Evolutionary conservation across 306 rosid species (phyloP).

Genomic region (Albizia julibrissin): DNA sequence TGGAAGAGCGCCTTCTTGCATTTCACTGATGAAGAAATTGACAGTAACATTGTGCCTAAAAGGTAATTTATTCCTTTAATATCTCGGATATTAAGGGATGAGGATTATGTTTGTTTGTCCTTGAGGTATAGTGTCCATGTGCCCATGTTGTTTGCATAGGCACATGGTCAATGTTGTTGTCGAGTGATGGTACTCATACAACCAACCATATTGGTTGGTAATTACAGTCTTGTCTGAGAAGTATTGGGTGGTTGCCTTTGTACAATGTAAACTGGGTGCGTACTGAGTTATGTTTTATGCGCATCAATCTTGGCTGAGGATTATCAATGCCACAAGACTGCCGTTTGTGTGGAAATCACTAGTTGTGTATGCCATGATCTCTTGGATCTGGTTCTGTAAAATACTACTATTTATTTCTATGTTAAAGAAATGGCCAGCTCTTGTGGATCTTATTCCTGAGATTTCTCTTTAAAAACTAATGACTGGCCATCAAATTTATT

Average conservation of each 20-base stretch:
- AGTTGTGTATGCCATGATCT: neutral
- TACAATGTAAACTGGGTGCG: neutral
- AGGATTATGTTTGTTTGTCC: constrained; percentile 37
- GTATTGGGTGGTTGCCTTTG: neutral
- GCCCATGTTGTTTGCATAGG: constrained; percentile 9
- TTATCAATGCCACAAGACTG: constrained; percentile 14
- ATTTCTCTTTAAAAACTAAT: neutral
- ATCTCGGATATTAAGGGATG: constrained; percentile 61
- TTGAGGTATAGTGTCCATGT: constrained; percentile 33
- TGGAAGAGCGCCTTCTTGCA: constrained; percentile 80
- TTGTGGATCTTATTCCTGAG: neutral
- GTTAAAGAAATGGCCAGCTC: neutral
- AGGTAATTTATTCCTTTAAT: constrained; percentile 76
- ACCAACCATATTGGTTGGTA: neutral
- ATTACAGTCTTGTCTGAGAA: neutral
- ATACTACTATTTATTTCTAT: neutral
- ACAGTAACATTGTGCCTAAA: constrained; percentile 55
- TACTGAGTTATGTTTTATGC: neutral
- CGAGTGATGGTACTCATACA: neutral
- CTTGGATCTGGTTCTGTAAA: constrained; percentile 22
- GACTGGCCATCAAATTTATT: neutral
- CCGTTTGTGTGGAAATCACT: constrained; percentile 3
- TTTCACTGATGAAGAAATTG: constrained; percentile 75
- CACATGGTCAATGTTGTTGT: constrained; percentile 8
- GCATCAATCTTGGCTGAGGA: neutral